Evolutionary conservation across 139 green algal species (phyloP), one percentile per base, ranked within the genome.

Genomic region (Spirogloea muscicola): DNA sequence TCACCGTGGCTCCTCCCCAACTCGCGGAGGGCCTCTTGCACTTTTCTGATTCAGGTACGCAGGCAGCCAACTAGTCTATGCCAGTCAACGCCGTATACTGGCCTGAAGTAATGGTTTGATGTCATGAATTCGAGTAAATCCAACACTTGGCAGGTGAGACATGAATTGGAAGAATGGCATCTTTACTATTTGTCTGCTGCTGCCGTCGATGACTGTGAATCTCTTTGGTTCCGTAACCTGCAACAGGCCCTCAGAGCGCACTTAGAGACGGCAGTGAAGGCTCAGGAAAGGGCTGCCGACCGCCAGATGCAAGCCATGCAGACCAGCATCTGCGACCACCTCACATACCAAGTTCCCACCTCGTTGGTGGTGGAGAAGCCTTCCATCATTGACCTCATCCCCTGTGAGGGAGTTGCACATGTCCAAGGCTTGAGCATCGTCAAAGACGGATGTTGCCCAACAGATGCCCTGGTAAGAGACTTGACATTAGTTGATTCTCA

Each of bases 351-450:
- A 66, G 65, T 74, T 25, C 40, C 65, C 21, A 38, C 65, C 5
- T 29, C 65, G 21, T 39, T 74, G 13, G 65, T 74, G 21, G 48
- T n/a, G 10, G 65, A 74, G 49, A 68, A 9, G 25, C 65, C 65
- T 25, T 74, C 65, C 44, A 74, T 74, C 36, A 25, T 27, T 27
- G 37, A 74, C 37, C 65, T 74, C 16, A n/a, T n/a, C n/a, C 65
- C 65, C 18, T 74, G 65, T 55, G 65, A 74, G n/a, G 65, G 65
- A 27, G 65, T 74, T 25, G 65, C 65, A 18, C 49, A 74, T 9
- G 34, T 74, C n/a, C 65, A 41, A 37, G n/a, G 65, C 9, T 43
- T 25, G 5, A 25, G 36, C 21, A 46, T 74, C 21, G 65, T 74
- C 33, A 74, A 21, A 25, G 25, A 31, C 21, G 65, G 65, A n/a